A percentile compares a stretch with the other conserved stretches of the same genome.
phyloP scores from a whole-genome alignment of 2,329 filamentous ascomycete species.

The Teratosphaeria pseudoeucalypti region DNA sequence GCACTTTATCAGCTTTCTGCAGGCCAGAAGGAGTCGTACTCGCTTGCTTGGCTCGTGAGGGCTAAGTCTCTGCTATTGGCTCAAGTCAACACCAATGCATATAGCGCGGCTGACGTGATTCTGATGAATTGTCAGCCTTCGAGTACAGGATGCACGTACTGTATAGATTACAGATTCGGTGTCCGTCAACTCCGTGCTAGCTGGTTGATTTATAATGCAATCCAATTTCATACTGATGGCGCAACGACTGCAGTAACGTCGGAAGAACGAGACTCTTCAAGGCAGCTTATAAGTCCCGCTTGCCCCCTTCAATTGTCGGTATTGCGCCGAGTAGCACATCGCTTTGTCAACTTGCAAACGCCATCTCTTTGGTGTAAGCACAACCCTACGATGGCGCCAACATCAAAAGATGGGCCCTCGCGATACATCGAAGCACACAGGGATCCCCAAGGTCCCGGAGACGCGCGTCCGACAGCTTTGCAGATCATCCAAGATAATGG shows the following conservation, averaged over 20 bases:
- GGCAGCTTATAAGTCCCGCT: not conserved
- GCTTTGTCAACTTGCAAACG: too few species aligned
- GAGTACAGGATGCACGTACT: not conserved
- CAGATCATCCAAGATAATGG: slow-evolving; percentile 12
- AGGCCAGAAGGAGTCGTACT: not conserved
- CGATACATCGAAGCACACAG: slow-evolving; percentile 6
- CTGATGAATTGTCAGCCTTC: not conserved
- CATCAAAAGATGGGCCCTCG: not conserved
- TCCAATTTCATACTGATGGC: not conserved
- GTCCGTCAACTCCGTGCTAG: not conserved
- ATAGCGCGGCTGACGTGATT: not conserved
- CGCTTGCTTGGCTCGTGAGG: too few species aligned
- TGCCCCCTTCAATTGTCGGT: too few species aligned
- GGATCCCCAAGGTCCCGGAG: slow-evolving; percentile 6
- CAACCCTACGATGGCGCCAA: not conserved
- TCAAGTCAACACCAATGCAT: not conserved
- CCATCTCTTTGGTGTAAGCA: not conserved
- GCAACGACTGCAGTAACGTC: not conserved
- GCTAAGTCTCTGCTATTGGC: not conserved
- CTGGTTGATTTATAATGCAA: not conserved
- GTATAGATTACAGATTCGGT: not conserved
- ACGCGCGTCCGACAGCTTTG: slow-evolving; percentile 11
- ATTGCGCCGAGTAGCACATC: too few species aligned
- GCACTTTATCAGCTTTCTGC: not conserved
- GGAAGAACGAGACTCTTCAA: not conserved